A percentile compares a stretch with the other conserved stretches of the same genome.
Conservation (phyloP, 257 asterid genomes). For the Handroanthus guayacan region DNA sequence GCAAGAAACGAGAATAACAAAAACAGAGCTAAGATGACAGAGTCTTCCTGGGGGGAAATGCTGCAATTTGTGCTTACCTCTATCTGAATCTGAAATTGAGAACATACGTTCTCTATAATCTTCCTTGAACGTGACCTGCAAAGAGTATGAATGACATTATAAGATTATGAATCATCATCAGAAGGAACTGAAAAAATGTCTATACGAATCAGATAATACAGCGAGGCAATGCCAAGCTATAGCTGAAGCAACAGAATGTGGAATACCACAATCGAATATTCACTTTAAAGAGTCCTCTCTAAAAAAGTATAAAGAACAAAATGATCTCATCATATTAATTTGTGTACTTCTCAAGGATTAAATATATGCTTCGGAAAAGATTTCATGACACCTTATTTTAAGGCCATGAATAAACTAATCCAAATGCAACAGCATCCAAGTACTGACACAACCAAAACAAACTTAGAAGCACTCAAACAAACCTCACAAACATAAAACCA, state of each 20-base stretch:
- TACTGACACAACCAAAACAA: neutral
- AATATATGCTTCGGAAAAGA: neutral
- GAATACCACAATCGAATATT: conserved; percentile 7
- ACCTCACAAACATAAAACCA: neutral
- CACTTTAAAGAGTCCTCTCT: conserved; percentile 14
- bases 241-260: conserved; percentile 21
- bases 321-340: conserved; percentile 21
- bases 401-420: conserved; percentile 2
- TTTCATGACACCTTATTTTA: neutral
- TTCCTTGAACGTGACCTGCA: conserved; percentile 79
- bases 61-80: conserved; percentile 60
- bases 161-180: conserved; percentile 21
- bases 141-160: conserved; percentile 31
- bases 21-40: conserved; percentile 23
- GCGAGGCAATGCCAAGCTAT: conserved; percentile 14
- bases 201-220: conserved; percentile 24
- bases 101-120: conserved; percentile 65
- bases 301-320: conserved; percentile 19
- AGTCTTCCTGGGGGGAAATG: conserved; percentile 4
- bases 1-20: conserved; percentile 10
- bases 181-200: conserved; percentile 19
- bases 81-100: conserved; percentile 67
- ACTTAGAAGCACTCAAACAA: neutral
- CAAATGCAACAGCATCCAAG: neutral
- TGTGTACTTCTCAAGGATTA: conserved; percentile 13